Percentiles rank a stretch among this genome's conserved stretches.
Conservation (phyloP, 352 stramenopile species). For the Phytophthora fragariaefolia region DNA sequence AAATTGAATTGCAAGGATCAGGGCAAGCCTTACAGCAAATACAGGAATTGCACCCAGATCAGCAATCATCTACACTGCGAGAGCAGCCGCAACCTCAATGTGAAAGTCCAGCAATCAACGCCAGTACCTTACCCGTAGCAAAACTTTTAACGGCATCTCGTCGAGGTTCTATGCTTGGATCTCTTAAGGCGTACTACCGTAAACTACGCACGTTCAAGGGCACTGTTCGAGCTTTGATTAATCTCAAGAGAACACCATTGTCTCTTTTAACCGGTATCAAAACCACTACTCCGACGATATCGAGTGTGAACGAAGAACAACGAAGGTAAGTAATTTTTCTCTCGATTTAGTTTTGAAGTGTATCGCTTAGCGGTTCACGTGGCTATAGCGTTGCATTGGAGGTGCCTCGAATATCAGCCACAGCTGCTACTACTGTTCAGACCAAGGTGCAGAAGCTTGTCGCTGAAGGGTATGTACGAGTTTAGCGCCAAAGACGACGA, state of each 20-base stretch:
- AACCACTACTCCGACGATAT: background rate
- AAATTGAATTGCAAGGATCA: constrained; percentile 21
- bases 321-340: constrained; percentile 22
- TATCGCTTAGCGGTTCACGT: too few relatives aligned
- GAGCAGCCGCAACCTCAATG: background rate
- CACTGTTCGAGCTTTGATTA: constrained; percentile 71
- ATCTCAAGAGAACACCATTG: constrained; percentile 47
- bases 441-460: constrained; percentile 72
- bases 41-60: constrained; percentile 5
- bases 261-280: constrained; percentile 7
- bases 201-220: constrained; percentile 77
- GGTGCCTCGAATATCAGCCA: constrained; percentile 49
- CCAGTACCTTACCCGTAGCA: background rate
- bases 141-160: constrained; percentile 1
- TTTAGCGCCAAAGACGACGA: background rate
- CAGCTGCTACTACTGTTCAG: constrained; percentile 46
- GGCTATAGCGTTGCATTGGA: constrained; percentile 23
- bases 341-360: too few relatives aligned
- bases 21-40: constrained; percentile 5
- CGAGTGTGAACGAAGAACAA: constrained; percentile 12
- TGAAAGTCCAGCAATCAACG: constrained; percentile 41
- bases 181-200: constrained; percentile 70
- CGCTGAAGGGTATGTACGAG: constrained; percentile 49
- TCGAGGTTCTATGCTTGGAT: constrained; percentile 55
- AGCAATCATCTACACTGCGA: background rate